phyloP scores from a whole-genome alignment of 2,329 filamentous ascomycete species.

The Fusarium camptoceras region DNA sequence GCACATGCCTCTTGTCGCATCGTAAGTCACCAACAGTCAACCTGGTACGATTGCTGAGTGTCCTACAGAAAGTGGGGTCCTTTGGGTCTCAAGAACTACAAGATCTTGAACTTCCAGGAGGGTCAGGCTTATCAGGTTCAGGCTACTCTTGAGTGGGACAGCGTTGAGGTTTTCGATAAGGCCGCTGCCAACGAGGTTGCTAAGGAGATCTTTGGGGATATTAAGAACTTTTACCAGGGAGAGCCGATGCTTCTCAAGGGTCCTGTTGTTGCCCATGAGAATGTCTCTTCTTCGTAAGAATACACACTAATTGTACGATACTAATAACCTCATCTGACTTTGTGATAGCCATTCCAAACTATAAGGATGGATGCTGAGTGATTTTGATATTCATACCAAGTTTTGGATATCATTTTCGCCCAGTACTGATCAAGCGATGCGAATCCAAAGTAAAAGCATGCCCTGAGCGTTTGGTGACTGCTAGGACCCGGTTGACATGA shows the following conservation, averaged over 20 bases:
- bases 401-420: too few species aligned
- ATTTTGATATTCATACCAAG: not conserved
- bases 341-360: not conserved
- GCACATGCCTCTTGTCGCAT: slow-evolving; percentile 44
- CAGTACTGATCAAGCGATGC: too few species aligned
- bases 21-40: slow-evolving; percentile 25
- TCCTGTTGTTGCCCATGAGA: slow-evolving; percentile 17
- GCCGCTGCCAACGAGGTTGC: slow-evolving; percentile 20
- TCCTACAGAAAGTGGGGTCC: slow-evolving; percentile 34
- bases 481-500: not conserved
- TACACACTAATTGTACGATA: not conserved
- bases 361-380: not conserved
- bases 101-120: slow-evolving; percentile 35
- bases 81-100: slow-evolving; percentile 39
- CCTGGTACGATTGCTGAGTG: not conserved
- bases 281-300: slow-evolving; percentile 9
- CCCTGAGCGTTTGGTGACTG: too few species aligned
- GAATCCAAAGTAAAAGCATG: too few species aligned
- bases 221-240: slow-evolving; percentile 36
- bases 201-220: slow-evolving; percentile 38
- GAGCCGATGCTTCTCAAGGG: slow-evolving; percentile 42
- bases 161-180: slow-evolving; percentile 32
- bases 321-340: not conserved
- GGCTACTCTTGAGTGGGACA: slow-evolving; percentile 41
- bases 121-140: slow-evolving; percentile 42